A percentile compares a stretch with the other conserved stretches of the same genome.
Conservation (phyloP, 2,329 filamentous ascomycete species). For the Neopestalotiopsis rosae region DNA sequence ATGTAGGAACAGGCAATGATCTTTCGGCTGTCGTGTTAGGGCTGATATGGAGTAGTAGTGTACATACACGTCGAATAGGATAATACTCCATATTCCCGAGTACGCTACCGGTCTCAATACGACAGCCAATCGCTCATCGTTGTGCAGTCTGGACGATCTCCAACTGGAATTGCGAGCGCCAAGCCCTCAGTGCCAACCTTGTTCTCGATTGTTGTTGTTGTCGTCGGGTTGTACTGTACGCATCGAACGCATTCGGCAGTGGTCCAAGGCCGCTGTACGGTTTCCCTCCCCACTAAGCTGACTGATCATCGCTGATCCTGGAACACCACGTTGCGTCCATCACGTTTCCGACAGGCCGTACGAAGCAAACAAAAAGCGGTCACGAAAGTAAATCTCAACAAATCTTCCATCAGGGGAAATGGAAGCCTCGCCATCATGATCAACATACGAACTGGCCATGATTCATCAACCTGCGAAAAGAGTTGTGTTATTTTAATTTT, state of each 20-base stretch:
- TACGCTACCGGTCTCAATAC: not conserved
- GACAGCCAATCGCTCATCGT: constrained; percentile 5
- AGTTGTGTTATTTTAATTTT: not conserved
- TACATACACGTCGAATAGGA: not conserved
- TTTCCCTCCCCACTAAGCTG: not conserved
- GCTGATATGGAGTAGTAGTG: not conserved
- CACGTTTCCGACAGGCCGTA: constrained; percentile 1
- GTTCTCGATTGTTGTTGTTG: not conserved
- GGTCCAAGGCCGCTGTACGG: not conserved
- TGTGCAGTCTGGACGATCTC: not conserved
- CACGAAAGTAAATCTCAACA: not conserved
- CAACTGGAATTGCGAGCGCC: not conserved
- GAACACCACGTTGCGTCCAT: constrained; percentile 13
- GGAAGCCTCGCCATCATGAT: not conserved
- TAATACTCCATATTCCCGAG: not conserved
- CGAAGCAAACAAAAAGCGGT: not conserved
- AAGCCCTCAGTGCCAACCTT: not conserved
- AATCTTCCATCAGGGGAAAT: not conserved
- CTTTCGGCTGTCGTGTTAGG: not conserved
- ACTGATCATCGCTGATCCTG: constrained; percentile 4
- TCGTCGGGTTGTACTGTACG: not conserved
- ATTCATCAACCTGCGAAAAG: not conserved
- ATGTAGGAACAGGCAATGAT: constrained; percentile 11
- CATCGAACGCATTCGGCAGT: not conserved
- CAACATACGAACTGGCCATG: not conserved